Conservation (phyloP, 2,329 filamentous ascomycete species). For the Metarhizium rileyi region DNA sequence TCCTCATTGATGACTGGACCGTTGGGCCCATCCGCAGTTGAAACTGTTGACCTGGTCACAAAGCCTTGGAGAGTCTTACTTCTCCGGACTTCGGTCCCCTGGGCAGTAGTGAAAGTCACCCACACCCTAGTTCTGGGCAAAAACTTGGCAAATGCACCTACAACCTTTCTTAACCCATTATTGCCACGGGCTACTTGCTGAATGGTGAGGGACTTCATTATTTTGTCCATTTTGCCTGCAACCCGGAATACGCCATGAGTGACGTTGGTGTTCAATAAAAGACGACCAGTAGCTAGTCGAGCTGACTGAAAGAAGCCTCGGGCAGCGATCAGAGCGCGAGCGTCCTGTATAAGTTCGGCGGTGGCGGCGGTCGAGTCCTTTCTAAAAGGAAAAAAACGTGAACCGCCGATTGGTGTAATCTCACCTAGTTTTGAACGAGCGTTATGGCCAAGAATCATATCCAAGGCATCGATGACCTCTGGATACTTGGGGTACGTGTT, state of each 20-base stretch:
- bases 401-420: slow-evolving; percentile 33
- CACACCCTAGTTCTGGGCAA: slow-evolving; percentile 29
- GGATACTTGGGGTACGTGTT: slow-evolving; percentile 37
- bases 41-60: slow-evolving; percentile 13
- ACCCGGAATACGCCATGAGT: slow-evolving; percentile 43
- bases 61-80: slow-evolving; percentile 21
- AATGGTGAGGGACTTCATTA: slow-evolving; percentile 21
- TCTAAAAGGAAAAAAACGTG: slow-evolving; percentile 38
- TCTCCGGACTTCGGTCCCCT: slow-evolving; percentile 20
- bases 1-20: slow-evolving; percentile 14
- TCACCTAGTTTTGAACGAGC: slow-evolving; percentile 26
- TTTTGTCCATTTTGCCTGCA: slow-evolving; percentile 22
- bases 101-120: slow-evolving; percentile 21
- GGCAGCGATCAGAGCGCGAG: slow-evolving; percentile 28
- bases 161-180: slow-evolving; percentile 16
- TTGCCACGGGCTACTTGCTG: slow-evolving; percentile 9
- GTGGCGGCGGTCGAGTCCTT: slow-evolving; percentile 14
- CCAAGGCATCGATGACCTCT: slow-evolving; percentile 40
- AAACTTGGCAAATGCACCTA: slow-evolving; percentile 19
- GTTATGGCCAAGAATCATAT: slow-evolving; percentile 38
- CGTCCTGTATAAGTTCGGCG: slow-evolving; percentile 16
- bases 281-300: slow-evolving; percentile 40
- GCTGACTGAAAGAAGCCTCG: slow-evolving; percentile 48
- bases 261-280: slow-evolving; percentile 47
- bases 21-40: slow-evolving; percentile 10